These are phyloP conservation scores for Boletus barrowsii DNA, from an alignment of 768 basidiomycete genomes.

Conservation along the genomic window DNA sequence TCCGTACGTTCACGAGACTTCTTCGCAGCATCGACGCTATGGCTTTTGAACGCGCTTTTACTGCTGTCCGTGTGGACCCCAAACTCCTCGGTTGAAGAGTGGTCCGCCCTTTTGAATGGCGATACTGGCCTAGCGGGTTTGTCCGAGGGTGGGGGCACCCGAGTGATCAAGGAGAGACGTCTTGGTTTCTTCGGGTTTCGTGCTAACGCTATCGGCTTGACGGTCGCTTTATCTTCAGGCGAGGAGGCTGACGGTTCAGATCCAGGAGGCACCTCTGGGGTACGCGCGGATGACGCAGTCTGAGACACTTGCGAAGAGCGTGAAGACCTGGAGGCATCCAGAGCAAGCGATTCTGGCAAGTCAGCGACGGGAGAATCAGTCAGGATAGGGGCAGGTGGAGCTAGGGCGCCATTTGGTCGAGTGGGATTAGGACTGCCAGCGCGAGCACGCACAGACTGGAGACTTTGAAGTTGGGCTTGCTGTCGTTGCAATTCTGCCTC, in stretches of 20 bases:
- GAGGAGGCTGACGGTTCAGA: neutral
- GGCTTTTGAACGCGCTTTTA: conserved; percentile 22
- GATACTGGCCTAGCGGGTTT: conserved; percentile 13
- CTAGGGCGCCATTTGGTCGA: neutral
- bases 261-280: neutral
- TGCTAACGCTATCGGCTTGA: neutral
- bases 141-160: conserved; percentile 14
- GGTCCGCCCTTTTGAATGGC: conserved; percentile 21
- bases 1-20: conserved; percentile 47
- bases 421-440: conserved; percentile 15
- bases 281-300: neutral
- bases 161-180: conserved; percentile 24
- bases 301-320: conserved; percentile 6
- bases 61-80: conserved; percentile 25
- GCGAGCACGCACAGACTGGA: conserved; percentile 15
- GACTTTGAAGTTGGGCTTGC: conserved; percentile 22
- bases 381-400: conserved; percentile 9
- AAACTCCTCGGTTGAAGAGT: conserved; percentile 32
- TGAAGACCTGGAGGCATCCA: conserved; percentile 1
- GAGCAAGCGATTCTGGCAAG: conserved; percentile 3
- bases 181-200: conserved; percentile 12
- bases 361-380: conserved; percentile 19
- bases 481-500: conserved; percentile 27
- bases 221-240: neutral
- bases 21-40: conserved; percentile 32